A percentile compares a stretch with the other conserved stretches of the same genome.
phyloP scores from a whole-genome alignment of 225 moss, liverwort and hornwort genomes.

The Rhytidiadelphus loreus region DNA sequence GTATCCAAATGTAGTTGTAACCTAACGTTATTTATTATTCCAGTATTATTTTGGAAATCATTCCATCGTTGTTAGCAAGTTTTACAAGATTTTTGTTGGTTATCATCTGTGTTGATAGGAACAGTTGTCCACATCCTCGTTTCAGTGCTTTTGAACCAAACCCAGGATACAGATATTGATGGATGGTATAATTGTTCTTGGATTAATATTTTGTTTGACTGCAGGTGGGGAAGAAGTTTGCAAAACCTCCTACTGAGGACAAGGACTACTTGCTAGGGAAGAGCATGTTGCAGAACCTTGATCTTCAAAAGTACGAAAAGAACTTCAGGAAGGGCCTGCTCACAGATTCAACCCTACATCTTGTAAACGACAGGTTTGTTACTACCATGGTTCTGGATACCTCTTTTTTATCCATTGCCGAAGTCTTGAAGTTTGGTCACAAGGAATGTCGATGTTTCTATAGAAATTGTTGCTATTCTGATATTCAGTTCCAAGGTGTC shows the following conservation, averaged over 20 bases:
- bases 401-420: neutral
- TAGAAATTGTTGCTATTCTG: neutral
- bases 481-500: neutral
- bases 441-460: neutral
- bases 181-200: neutral
- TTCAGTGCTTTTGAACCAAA: neutral
- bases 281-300: slow-evolving; percentile 56
- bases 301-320: slow-evolving; percentile 71
- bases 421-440: neutral
- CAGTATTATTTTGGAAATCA: neutral
- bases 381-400: neutral
- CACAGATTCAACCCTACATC: slow-evolving; percentile 69
- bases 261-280: slow-evolving; percentile 45
- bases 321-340: slow-evolving; percentile 85
- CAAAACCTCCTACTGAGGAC: slow-evolving; percentile 59
- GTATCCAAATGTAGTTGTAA: slow-evolving; percentile 4
- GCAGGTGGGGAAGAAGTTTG: slow-evolving; percentile 66
- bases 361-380: slow-evolving; percentile 66
- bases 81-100: neutral
- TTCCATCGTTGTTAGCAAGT: neutral
- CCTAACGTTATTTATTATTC: neutral
- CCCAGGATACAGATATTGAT: neutral
- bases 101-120: neutral
- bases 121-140: neutral
- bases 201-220: neutral